Base-by-base conservation (phyloP, 176 grass and related monocot genomes). In the Otatea glauca region DNA sequence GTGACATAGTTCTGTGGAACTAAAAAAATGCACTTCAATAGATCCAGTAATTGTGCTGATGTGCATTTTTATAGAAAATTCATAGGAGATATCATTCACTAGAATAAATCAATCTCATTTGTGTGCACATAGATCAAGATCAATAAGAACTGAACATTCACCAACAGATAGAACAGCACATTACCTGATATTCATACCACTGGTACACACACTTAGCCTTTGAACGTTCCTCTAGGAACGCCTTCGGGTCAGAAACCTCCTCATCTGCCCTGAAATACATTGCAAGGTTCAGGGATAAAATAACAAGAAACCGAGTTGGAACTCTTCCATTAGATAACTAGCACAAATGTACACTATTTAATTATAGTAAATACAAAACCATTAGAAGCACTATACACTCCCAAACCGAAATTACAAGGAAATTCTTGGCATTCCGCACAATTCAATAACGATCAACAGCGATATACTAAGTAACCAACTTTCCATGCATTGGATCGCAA, bases 151-250 rank as follows among this genome's bases (percentile, higher is more conserved):
- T 77, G 65, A 62, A 34, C 38, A 53, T 41, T 60, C 49, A 53
- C 37, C 17, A 67, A 58, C 38, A 75, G 18, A 86, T 77, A 54
- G 23, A 87, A 61, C 32, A 64, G 12, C 81, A 81, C 49, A 84
- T 82, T 89, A 93, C 94, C 94, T 84, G 77, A 84, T 97, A 97
- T 4, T 72, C 84, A 59, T 90, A 91, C 85, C 88, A 91, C 60
- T 86, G 91, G 23, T 63, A 81, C 72, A 97, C 94, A 78, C 94
- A 97, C 84, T 97, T 97, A 39, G 78, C 84, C 85, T 94, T 93
- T 50, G 89, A 84, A 1, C 65, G 82, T 29, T 90, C 91, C 81
- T 97, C 94, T 27, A 97, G 74, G 69, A 92, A 81, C 13, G 72
- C 84, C 94, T 97, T 97, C 14, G 87, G 94, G 63, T 97, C 89